phyloP scores from a whole-genome alignment of 371 early-diverging fungal genomes.

The Apophysomyces elegans region DNA sequence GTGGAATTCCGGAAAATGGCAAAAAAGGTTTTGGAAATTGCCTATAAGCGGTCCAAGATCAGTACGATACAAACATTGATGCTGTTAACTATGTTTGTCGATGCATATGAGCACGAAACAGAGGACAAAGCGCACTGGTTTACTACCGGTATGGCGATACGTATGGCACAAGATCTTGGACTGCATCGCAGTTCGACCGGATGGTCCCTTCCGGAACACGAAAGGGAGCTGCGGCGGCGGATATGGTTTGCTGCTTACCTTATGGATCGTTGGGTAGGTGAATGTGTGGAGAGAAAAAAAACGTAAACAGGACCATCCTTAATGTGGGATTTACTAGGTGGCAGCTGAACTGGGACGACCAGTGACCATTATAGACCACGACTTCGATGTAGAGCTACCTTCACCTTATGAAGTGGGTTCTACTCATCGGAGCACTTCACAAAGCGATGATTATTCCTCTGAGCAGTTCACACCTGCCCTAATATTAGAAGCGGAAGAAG shows the following conservation, averaged over 20 bases:
- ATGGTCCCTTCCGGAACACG: conserved; percentile 46
- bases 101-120: conserved; percentile 24
- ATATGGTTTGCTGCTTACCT: conserved; percentile 45
- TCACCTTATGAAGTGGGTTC: conserved; percentile 36
- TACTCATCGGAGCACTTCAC: background rate
- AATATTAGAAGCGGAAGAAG: conserved; percentile 28
- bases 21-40: conserved; percentile 23
- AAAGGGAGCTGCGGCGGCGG: conserved; percentile 46
- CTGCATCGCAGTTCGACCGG: conserved; percentile 36
- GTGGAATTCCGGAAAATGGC: conserved; percentile 26
- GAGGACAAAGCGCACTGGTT: conserved; percentile 45
- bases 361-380: conserved; percentile 37
- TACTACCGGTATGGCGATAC: conserved; percentile 23
- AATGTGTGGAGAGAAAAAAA: background rate
- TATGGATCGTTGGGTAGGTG: conserved; percentile 44
- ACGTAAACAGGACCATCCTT: background rate
- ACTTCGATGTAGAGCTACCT: conserved; percentile 48
- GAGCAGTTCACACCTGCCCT: conserved; percentile 18
- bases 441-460: background rate
- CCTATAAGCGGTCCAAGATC: conserved; percentile 38
- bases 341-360: conserved; percentile 42
- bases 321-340: conserved; percentile 10
- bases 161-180: conserved; percentile 37
- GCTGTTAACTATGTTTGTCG: conserved; percentile 35
- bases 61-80: conserved; percentile 45